Conservation (phyloP, 768 basidiomycete species). For the Exidia glandulosa region DNA sequence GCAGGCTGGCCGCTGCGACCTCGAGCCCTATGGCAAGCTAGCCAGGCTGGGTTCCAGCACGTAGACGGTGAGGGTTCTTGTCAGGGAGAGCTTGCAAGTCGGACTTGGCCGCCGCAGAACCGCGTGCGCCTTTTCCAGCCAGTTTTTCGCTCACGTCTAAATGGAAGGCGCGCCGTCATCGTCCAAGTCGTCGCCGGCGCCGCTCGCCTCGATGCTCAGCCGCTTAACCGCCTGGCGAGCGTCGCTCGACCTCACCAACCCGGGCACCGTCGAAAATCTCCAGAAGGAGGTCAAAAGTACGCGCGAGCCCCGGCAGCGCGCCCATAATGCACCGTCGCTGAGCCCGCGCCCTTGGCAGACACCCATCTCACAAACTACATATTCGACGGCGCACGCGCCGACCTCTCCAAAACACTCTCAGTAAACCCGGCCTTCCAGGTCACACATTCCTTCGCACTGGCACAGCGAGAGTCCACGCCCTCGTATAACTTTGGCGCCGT, state of each 20-base stretch:
- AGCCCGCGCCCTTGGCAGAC: constrained; percentile 35
- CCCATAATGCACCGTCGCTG: too few species aligned
- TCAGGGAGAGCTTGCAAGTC: too few species aligned
- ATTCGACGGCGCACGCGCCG: constrained; percentile 95
- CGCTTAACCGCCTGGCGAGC: constrained; percentile 75
- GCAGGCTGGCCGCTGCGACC: not conserved
- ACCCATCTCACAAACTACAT: constrained; percentile 90
- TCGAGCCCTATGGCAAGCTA: too few species aligned
- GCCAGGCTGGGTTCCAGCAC: not conserved
- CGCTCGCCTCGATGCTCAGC: constrained; percentile 55
- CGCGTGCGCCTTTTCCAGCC: too few species aligned
- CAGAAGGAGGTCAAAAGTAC: constrained; percentile 87
- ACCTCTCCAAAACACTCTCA: constrained; percentile 87
- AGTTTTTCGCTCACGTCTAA: not conserved
- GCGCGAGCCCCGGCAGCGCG: too few species aligned
- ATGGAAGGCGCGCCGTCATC: not conserved
- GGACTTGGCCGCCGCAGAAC: not conserved
- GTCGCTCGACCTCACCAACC: constrained; percentile 72
- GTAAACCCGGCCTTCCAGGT: constrained; percentile 96
- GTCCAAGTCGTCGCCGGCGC: constrained; percentile 20
- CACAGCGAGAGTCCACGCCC: constrained; percentile 71
- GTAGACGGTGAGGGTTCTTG: too few species aligned
- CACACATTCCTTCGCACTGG: constrained; percentile 89
- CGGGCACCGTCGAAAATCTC: constrained; percentile 88
- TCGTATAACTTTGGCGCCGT: constrained; percentile 93